Evolutionary conservation across 805 yeast species (phyloP).

Genomic region (Kregervanrija delftensis): DNA sequence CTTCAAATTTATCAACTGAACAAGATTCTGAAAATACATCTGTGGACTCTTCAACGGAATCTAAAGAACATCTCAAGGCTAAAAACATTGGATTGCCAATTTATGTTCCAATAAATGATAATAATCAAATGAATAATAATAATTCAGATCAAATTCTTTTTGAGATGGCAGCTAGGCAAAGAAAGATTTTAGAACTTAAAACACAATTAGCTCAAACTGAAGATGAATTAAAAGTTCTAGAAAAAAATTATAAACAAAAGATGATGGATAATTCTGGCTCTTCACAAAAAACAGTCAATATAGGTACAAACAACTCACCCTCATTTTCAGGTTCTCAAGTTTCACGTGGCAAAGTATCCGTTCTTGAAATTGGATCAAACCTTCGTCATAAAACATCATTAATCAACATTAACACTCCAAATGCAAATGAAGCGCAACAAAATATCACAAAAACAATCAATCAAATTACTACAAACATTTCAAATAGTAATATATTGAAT

Average conservation of each 20-base stretch:
- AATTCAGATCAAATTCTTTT: constrained; percentile 23
- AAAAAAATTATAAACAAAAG: constrained; percentile 22
- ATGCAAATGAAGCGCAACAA: constrained; percentile 5
- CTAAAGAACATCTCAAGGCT: too few relatives aligned
- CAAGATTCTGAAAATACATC: background rate
- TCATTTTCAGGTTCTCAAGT: too few relatives aligned
- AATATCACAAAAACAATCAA: constrained; percentile 16
- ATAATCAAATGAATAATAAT: background rate
- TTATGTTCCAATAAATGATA: constrained; percentile 27
- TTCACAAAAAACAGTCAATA: too few relatives aligned
- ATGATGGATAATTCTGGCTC: background rate
- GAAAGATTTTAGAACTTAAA: constrained; percentile 43
- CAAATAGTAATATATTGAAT: constrained; percentile 18
- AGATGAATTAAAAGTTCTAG: constrained; percentile 31
- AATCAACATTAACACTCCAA: constrained; percentile 7
- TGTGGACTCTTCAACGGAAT: background rate
- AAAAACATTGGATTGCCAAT: constrained; percentile 26
- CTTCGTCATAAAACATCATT: constrained; percentile 6
- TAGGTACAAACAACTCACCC: too few relatives aligned
- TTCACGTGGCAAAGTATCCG: background rate
- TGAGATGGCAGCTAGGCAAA: constrained; percentile 44
- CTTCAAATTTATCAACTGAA: constrained; percentile 1
- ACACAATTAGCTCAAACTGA: constrained; percentile 35
- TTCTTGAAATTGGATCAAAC: background rate
- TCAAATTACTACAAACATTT: constrained; percentile 18